Evolutionary conservation across 768 basidiomycete genomes (phyloP).

Genomic region (Rhodotorula graminis): DNA sequence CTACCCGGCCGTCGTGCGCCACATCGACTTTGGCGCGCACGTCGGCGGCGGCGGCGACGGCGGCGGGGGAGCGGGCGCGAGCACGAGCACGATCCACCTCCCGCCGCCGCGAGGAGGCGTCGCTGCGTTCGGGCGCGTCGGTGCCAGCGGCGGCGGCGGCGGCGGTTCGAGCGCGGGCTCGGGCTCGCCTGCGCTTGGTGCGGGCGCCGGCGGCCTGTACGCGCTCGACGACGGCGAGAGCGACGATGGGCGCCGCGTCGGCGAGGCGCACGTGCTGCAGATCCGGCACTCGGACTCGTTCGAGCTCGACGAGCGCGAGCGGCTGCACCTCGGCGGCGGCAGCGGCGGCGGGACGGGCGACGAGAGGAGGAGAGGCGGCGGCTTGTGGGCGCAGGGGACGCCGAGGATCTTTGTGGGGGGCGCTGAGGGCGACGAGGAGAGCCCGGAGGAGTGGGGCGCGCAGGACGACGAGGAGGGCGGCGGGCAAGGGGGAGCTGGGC

Average conservation of each 20-base stretch:
- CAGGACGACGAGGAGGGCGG: constrained; percentile 33
- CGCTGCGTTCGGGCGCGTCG: background rate
- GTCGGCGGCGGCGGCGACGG: background rate
- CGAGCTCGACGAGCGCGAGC: background rate
- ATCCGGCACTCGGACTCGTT: constrained; percentile 39
- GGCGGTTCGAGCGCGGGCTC: too few species aligned
- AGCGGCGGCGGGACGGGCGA: background rate
- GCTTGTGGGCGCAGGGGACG: background rate
- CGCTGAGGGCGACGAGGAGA: constrained; percentile 34
- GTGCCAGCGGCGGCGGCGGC: background rate
- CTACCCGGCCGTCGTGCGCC: background rate
- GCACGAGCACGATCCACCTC: constrained; percentile 19
- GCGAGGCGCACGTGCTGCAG: constrained; percentile 12
- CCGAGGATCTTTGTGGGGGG: constrained; percentile 11
- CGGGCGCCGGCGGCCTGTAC: background rate
- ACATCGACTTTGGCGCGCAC: background rate
- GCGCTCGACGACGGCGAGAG: background rate
- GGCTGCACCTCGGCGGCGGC: background rate
- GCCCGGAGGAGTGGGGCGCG: constrained; percentile 40
- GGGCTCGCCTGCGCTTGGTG: too few species aligned
- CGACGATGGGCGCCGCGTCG: background rate
- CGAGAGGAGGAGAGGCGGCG: background rate
- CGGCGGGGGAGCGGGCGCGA: background rate
- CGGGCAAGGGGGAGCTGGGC: constrained; percentile 42
- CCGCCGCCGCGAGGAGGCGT: background rate